Conservation (phyloP, 169 alveolate genomes). For the Plasmodium vivax region DNA sequence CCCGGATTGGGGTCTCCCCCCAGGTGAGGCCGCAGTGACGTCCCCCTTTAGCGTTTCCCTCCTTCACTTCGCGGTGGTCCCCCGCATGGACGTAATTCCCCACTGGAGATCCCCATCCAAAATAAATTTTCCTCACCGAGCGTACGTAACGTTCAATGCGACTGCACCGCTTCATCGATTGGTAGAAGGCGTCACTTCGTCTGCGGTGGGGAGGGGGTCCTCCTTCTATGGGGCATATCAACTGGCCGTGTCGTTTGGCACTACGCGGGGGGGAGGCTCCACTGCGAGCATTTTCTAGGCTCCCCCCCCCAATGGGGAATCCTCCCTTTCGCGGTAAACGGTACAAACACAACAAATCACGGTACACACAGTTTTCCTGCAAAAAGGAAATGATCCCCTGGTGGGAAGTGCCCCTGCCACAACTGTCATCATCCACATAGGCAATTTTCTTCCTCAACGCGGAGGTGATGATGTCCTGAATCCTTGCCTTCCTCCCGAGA, state of each 20-base stretch:
- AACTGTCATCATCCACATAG: background rate
- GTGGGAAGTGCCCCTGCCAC: background rate
- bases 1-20: background rate
- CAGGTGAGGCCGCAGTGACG: background rate
- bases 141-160: background rate
- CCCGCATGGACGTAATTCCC: background rate
- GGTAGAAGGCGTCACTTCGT: background rate
- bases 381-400: background rate
- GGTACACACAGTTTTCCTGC: conserved; percentile 5
- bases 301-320: background rate
- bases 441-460: conserved; percentile 29
- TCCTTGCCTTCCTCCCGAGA: background rate
- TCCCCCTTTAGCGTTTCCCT: background rate
- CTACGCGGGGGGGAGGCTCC: background rate
- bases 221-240: background rate
- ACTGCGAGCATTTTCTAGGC: background rate
- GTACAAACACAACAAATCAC: conserved; percentile 13
- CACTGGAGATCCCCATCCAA: background rate
- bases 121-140: background rate
- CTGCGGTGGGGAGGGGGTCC: background rate
- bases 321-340: background rate
- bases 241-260: background rate
- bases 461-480: background rate
- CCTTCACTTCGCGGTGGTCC: background rate
- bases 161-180: background rate